A percentile compares a stretch with the other conserved stretches of the same genome.
Evolutionary conservation across 2,329 filamentous ascomycete species (phyloP).

Genomic region (Colletotrichum kahawae): DNA sequence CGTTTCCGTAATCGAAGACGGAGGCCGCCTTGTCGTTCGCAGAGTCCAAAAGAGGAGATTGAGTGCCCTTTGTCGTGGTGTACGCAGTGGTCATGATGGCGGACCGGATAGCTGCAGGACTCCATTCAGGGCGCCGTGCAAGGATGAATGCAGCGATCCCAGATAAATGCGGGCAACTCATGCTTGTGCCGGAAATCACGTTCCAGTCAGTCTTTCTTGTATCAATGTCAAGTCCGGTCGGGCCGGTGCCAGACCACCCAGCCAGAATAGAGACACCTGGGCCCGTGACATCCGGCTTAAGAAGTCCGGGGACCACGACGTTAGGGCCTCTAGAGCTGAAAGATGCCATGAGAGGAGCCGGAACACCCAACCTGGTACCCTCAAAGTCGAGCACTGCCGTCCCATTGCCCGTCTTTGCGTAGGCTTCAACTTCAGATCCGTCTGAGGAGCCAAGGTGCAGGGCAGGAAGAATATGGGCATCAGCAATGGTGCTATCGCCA

Average conservation of each 20-base stretch:
- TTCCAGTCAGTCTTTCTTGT: slow-evolving; percentile 5
- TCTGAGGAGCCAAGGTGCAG: background rate
- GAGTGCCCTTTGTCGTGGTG: background rate
- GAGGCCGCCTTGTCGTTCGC: background rate
- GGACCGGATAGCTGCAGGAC: slow-evolving; percentile 3
- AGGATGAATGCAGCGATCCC: slow-evolving; percentile 17
- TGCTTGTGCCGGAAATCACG: slow-evolving; percentile 20
- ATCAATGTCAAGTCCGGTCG: background rate
- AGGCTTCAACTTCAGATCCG: background rate
- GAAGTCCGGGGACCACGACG: background rate
- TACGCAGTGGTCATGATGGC: slow-evolving; percentile 21
- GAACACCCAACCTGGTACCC: background rate
- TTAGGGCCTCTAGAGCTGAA: slow-evolving; percentile 21
- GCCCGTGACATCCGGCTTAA: slow-evolving; percentile 21
- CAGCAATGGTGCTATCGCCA: background rate
- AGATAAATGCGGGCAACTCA: slow-evolving; percentile 22
- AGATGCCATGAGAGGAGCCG: slow-evolving; percentile 16
- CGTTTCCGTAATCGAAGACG: slow-evolving; percentile 12
- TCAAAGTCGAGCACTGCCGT: background rate
- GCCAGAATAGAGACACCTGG: slow-evolving; percentile 19
- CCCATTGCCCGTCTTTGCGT: background rate
- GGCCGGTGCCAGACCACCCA: slow-evolving; percentile 2
- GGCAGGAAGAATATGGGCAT: slow-evolving; percentile 1
- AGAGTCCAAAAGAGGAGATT: background rate
- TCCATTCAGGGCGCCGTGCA: slow-evolving; percentile 18